phyloP scores from a whole-genome alignment of 768 basidiomycete species.

The Suillus subluteus region DNA sequence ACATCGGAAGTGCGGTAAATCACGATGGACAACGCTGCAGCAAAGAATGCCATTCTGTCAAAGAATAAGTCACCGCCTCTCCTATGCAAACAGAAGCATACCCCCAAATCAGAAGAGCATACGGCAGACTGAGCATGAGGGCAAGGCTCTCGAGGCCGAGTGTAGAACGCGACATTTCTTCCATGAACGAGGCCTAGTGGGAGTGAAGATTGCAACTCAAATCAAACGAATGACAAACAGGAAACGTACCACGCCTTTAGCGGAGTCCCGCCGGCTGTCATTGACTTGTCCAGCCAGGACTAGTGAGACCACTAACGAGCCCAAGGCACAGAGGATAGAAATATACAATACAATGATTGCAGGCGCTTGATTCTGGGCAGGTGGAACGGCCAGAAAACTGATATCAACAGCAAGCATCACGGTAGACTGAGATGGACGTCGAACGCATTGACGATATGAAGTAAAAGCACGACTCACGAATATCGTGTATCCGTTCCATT shows the following conservation, averaged over 20 bases:
- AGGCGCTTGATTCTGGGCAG: neutral
- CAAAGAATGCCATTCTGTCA: conserved; percentile 13
- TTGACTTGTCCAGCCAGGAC: conserved; percentile 42
- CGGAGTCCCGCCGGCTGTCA: conserved; percentile 24
- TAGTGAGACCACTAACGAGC: conserved; percentile 38
- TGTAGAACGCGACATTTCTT: conserved; percentile 8
- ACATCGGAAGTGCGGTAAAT: neutral
- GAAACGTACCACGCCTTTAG: conserved; percentile 36
- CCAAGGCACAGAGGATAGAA: conserved; percentile 40
- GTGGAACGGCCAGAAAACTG: conserved; percentile 13
- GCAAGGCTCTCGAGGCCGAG: conserved; percentile 28
- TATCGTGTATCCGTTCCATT: conserved; percentile 16
- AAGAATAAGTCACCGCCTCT: neutral
- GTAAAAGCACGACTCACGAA: conserved; percentile 7
- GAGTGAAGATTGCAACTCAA: neutral
- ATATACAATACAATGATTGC: conserved; percentile 39
- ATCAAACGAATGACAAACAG: conserved; percentile 12
- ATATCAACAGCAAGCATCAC: conserved; percentile 17
- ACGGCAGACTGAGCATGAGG: conserved; percentile 37
- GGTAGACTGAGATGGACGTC: conserved; percentile 12
- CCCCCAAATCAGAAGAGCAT: conserved; percentile 34
- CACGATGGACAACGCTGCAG: conserved; percentile 3
- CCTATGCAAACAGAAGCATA: neutral
- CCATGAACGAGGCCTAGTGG: conserved; percentile 12
- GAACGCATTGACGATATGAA: neutral